Evolutionary conservation across 225 moss, liverwort and hornwort species (phyloP).

Genomic region (Climacium dendroides): DNA sequence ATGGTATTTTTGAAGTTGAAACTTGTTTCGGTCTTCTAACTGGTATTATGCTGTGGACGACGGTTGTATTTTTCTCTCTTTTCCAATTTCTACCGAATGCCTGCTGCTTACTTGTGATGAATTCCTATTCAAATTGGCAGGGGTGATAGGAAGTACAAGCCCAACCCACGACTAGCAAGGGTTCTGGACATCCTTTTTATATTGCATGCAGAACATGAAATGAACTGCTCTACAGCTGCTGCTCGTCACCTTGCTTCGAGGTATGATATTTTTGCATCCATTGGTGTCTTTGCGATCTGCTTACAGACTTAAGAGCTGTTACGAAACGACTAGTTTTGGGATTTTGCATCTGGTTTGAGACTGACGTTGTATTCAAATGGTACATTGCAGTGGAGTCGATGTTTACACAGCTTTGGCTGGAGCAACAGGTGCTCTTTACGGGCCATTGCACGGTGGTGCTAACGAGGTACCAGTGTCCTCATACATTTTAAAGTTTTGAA

Average conservation of each 20-base stretch:
- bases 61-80: background rate
- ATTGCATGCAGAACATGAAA: conserved; percentile 97
- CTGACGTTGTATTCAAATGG: background rate
- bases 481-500: background rate
- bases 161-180: conserved; percentile 78
- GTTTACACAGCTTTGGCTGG: conserved; percentile 87
- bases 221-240: conserved; percentile 99
- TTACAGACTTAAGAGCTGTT: background rate
- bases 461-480: conserved; percentile 51
- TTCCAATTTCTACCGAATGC: background rate
- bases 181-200: conserved; percentile 90
- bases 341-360: background rate
- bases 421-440: conserved; percentile 94
- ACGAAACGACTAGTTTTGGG: background rate
- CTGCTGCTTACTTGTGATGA: background rate
- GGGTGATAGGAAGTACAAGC: conserved; percentile 71
- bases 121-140: conserved; percentile 28
- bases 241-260: conserved; percentile 94
- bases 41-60: background rate
- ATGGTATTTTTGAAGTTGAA: background rate
- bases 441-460: conserved; percentile 93
- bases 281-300: background rate
- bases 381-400: conserved; percentile 73
- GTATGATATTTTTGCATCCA: conserved; percentile 1
- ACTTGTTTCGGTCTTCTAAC: background rate